Conservation (phyloP, 129 eudicot species). For the Chrysanthemum seticuspe region DNA sequence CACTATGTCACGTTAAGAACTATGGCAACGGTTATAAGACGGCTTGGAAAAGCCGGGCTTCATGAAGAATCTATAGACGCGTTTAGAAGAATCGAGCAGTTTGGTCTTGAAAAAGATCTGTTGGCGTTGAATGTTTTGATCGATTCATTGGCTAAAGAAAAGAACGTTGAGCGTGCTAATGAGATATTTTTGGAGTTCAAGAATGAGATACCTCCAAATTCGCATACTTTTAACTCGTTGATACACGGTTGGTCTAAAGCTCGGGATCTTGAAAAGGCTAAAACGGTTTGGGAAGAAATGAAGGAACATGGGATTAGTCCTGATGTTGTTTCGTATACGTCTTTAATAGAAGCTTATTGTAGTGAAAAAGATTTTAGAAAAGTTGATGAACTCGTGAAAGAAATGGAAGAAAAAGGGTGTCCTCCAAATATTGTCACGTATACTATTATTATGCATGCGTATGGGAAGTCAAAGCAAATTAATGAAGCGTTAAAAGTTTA, state of each 20-base stretch:
- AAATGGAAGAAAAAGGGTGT: slow-evolving; percentile 65
- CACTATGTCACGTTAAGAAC: slow-evolving; percentile 50
- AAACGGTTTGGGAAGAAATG: slow-evolving; percentile 54
- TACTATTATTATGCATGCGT: slow-evolving; percentile 65
- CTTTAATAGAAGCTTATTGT: slow-evolving; percentile 62
- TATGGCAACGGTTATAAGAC: slow-evolving; percentile 65
- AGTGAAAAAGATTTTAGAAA: slow-evolving; percentile 67
- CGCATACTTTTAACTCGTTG: slow-evolving; percentile 53
- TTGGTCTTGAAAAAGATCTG: slow-evolving; percentile 51
- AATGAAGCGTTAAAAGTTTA: slow-evolving; percentile 61
- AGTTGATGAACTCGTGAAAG: slow-evolving; percentile 54
- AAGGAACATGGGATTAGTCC: slow-evolving; percentile 51
- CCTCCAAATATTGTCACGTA: slow-evolving; percentile 63
- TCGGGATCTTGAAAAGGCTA: slow-evolving; percentile 50
- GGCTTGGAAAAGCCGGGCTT: slow-evolving; percentile 61
- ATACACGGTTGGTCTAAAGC: slow-evolving; percentile 81
- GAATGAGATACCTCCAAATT: slow-evolving; percentile 41
- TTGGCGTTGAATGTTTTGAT: slow-evolving; percentile 47
- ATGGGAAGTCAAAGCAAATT: slow-evolving; percentile 64
- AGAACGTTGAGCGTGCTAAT: slow-evolving; percentile 62
- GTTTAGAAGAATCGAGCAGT: slow-evolving; percentile 51
- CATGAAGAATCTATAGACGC: slow-evolving; percentile 62
- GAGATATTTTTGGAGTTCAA: slow-evolving; percentile 44
- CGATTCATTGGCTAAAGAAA: slow-evolving; percentile 59
- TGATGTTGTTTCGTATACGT: slow-evolving; percentile 63